Conservation (phyloP, 2,329 filamentous ascomycete species). For the Cyclaneusma minus region DNA sequence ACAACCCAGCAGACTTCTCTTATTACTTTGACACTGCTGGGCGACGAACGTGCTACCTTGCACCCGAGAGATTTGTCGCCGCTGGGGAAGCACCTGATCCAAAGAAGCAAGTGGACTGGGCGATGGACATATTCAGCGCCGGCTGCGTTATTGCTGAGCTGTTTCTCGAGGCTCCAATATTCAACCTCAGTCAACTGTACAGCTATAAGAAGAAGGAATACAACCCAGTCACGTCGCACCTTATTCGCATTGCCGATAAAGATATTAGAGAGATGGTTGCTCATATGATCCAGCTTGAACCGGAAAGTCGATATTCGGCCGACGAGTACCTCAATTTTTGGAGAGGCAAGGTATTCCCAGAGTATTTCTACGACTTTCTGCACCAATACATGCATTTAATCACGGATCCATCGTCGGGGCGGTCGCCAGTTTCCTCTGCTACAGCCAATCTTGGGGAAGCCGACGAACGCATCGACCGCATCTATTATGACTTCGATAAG, state of each 20-base stretch:
- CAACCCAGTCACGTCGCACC: slow-evolving; percentile 64
- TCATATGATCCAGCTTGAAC: slow-evolving; percentile 93
- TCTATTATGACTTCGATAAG: slow-evolving; percentile 94
- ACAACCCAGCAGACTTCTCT: slow-evolving; percentile 93
- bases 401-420: slow-evolving; percentile 75
- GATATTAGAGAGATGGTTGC: slow-evolving; percentile 78
- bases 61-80: slow-evolving; percentile 78
- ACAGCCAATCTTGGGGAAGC: slow-evolving; percentile 66
- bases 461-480: slow-evolving; percentile 84
- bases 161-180: slow-evolving; percentile 91
- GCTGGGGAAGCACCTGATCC: slow-evolving; percentile 49
- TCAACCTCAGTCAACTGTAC: slow-evolving; percentile 90
- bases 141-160: slow-evolving; percentile 95
- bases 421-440: slow-evolving; percentile 51
- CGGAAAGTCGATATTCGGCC: slow-evolving; percentile 79
- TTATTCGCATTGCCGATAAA: slow-evolving; percentile 75
- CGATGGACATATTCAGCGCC: slow-evolving; percentile 97
- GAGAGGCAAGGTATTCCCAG: slow-evolving; percentile 81
- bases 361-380: slow-evolving; percentile 94
- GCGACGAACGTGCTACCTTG: slow-evolving; percentile 83
- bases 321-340: slow-evolving; percentile 90
- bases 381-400: slow-evolving; percentile 97
- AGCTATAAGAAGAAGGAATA: slow-evolving; percentile 89
- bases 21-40: slow-evolving; percentile 96
- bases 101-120: slow-evolving; percentile 61